Evolutionary conservation across 208 protist genomes (phyloP).

Genomic region (Acanthamoeba triangularis): DNA sequence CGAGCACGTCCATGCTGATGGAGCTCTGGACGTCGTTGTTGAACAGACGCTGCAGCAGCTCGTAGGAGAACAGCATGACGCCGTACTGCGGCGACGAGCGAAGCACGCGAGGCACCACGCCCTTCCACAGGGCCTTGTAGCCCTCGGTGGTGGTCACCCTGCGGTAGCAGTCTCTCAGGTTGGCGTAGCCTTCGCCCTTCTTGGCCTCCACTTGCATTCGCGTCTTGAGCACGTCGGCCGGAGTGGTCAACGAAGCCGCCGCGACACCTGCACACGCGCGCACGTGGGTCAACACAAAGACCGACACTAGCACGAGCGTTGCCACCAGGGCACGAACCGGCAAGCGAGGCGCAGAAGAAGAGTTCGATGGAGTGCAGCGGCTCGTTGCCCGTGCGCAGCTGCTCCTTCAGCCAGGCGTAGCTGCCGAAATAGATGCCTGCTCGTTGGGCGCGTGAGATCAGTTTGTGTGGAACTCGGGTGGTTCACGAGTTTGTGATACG

Average conservation of each 20-base stretch:
- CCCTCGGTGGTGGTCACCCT: slow-evolving; percentile 85
- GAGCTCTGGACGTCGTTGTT: slow-evolving; percentile 26
- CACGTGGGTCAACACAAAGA: no score
- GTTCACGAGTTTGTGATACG: background rate
- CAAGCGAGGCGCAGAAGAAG: slow-evolving; percentile 69
- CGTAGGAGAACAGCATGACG: slow-evolving; percentile 88
- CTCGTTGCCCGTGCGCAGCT: slow-evolving; percentile 79
- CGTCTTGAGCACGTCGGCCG: slow-evolving; percentile 91
- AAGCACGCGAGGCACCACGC: slow-evolving; percentile 84
- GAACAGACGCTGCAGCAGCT: slow-evolving; percentile 84
- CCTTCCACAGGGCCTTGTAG: slow-evolving; percentile 87
- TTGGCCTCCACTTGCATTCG: slow-evolving; percentile 88
- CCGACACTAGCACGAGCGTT: no score
- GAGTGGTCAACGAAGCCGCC: slow-evolving; percentile 85
- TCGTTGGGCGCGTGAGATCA: background rate
- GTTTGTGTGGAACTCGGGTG: no score
- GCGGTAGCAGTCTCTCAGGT: slow-evolving; percentile 78
- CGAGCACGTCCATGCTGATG: slow-evolving; percentile 3
- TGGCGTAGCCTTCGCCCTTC: slow-evolving; percentile 85
- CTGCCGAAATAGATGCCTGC: slow-evolving; percentile 82
- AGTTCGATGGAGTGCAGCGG: slow-evolving; percentile 69
- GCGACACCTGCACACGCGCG: slow-evolving; percentile 80
- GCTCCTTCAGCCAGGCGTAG: slow-evolving; percentile 86
- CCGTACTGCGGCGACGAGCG: slow-evolving; percentile 89
- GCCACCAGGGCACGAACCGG: background rate